Evolutionary conservation across 257 asterid species (phyloP).

Genomic region (Jacaranda mimosifolia): DNA sequence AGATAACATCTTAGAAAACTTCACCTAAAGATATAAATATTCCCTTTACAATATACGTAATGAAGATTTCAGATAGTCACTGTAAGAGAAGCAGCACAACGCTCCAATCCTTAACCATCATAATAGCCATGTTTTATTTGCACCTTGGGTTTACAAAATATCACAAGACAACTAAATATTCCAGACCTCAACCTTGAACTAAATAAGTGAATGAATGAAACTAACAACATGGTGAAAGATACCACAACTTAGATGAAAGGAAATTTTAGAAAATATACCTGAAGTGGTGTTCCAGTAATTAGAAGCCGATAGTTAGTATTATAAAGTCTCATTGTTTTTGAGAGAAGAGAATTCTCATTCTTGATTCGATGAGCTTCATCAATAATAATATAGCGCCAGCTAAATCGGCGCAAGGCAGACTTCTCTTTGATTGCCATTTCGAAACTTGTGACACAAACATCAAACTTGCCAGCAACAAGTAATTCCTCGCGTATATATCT

Average conservation of each 20-base stretch:
- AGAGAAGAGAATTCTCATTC: conserved; percentile 95
- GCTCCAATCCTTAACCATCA: neutral
- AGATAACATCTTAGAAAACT: neutral
- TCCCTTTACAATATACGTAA: neutral
- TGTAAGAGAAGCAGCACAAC: conserved; percentile 25
- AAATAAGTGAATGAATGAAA: neutral
- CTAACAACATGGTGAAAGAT: neutral
- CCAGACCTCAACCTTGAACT: conserved; percentile 6
- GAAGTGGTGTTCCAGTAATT: conserved; percentile 98
- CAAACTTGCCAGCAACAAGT: conserved; percentile 97
- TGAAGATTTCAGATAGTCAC: neutral
- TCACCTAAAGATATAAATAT: neutral
- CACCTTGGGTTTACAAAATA: conserved; percentile 16
- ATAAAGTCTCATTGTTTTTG: conserved; percentile 94
- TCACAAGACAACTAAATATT: neutral
- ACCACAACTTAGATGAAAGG: neutral
- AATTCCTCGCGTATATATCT: conserved; percentile 89
- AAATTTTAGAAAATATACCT: conserved; percentile 54
- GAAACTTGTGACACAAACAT: conserved; percentile 96
- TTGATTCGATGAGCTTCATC: conserved; percentile 99
- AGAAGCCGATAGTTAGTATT: conserved; percentile 93
- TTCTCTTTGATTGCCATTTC: conserved; percentile 99
- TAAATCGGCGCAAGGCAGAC: conserved; percentile 83
- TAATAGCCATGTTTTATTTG: neutral
- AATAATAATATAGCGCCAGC: conserved; percentile 97